Conservation (phyloP, 257 asterid species). For the Scutellaria minor region DNA sequence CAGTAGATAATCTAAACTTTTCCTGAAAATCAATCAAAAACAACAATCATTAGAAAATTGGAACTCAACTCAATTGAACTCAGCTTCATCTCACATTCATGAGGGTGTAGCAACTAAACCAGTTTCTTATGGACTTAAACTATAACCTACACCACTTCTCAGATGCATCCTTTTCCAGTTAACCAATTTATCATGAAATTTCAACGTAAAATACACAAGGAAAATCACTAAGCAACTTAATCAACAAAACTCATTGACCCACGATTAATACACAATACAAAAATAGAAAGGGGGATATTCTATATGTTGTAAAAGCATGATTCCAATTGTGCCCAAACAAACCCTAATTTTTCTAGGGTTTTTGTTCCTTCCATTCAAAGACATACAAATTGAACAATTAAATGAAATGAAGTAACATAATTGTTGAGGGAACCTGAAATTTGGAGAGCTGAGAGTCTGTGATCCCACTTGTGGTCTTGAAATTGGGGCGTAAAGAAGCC, state of each 20-base stretch:
- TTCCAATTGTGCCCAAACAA: not conserved
- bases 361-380: not conserved
- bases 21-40: not conserved
- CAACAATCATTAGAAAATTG: not conserved
- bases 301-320: not conserved
- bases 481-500: slow-evolving; percentile 57
- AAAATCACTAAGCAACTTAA: not conserved
- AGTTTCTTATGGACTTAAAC: not conserved
- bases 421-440: slow-evolving; percentile 59
- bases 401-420: not conserved
- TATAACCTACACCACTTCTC: slow-evolving; percentile 12
- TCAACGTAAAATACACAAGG: not conserved
- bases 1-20: not conserved
- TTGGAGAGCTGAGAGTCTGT: slow-evolving; percentile 68
- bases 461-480: slow-evolving; percentile 50
- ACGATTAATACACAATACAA: not conserved
- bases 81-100: slow-evolving; percentile 25
- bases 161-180: slow-evolving; percentile 6
- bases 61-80: not conserved
- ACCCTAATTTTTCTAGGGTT: slow-evolving; percentile 25
- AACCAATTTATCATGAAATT: not conserved
- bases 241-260: not conserved
- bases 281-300: not conserved
- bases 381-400: slow-evolving; percentile 5
- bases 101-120: slow-evolving; percentile 1